A percentile compares a stretch with the other conserved stretches of the same genome.
Conservation (phyloP, 768 basidiomycete genomes). For the Pleurotus djamor region DNA sequence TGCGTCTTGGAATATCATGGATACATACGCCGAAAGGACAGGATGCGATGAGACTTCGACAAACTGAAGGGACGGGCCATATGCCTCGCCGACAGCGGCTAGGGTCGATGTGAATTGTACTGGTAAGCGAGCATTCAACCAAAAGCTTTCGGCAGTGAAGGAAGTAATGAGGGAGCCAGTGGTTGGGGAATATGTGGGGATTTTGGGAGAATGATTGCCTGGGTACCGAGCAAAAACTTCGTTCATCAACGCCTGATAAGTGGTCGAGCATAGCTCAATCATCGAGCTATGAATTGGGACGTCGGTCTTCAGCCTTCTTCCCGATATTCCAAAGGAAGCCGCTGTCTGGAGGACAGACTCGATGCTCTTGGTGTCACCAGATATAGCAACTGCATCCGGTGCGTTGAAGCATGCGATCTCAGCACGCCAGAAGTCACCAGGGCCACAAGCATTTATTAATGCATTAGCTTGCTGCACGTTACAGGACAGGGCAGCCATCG, state of each 20-base stretch:
- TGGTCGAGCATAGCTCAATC: conserved; percentile 29
- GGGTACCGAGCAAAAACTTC: conserved; percentile 32
- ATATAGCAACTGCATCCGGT: conserved; percentile 30
- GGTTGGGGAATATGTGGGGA: conserved; percentile 33
- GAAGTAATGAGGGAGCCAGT: conserved; percentile 20
- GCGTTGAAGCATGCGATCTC: conserved; percentile 42
- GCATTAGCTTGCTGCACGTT: conserved; percentile 19
- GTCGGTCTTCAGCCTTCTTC: conserved; percentile 29
- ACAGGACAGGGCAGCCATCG: conserved; percentile 45
- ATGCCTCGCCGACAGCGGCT: conserved; percentile 12
- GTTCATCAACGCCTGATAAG: conserved; percentile 21
- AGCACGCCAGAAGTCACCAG: conserved; percentile 14
- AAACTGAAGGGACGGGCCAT: conserved; percentile 18
- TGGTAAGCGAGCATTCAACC: conserved; percentile 32
- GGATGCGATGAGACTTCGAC: conserved; percentile 39
- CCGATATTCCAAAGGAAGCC: conserved; percentile 24
- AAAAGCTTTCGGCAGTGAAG: conserved; percentile 35
- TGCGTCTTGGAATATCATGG: conserved; percentile 24
- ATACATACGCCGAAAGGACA: background rate
- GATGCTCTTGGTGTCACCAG: conserved; percentile 24
- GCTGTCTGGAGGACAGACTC: conserved; percentile 28
- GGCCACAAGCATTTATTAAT: conserved; percentile 16
- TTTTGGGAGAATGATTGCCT: conserved; percentile 18
- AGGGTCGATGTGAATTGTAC: conserved; percentile 35
- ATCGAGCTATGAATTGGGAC: conserved; percentile 35